phyloP scores from a whole-genome alignment of 768 basidiomycete species.

The Mycena vitilis region DNA sequence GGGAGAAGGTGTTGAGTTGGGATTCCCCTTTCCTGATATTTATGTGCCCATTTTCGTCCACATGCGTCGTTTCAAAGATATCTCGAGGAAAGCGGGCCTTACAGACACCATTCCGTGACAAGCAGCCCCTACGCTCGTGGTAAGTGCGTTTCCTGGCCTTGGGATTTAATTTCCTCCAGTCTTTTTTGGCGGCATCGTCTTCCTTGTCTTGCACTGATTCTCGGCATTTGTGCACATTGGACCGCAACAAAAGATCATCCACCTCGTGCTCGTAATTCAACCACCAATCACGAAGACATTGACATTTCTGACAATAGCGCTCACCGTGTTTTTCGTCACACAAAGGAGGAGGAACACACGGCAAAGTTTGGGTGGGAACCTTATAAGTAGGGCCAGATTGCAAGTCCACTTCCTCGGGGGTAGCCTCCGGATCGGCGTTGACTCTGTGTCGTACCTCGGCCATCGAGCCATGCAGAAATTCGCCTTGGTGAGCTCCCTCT shows the following conservation, averaged over 20 bases:
- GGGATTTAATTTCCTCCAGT: neutral
- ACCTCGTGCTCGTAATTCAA: constrained; percentile 26
- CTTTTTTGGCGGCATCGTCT: neutral
- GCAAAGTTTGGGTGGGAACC: constrained; percentile 40
- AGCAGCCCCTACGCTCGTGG: neutral
- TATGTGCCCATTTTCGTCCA: neutral
- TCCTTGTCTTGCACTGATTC: neutral
- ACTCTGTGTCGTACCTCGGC: constrained; percentile 22
- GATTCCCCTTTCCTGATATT: neutral
- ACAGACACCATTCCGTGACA: neutral
- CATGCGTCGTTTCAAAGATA: neutral
- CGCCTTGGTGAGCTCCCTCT: constrained; percentile 45
- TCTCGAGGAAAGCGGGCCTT: constrained; percentile 10
- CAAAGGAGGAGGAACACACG: constrained; percentile 37
- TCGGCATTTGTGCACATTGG: constrained; percentile 38
- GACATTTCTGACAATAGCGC: constrained; percentile 26
- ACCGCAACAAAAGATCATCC: constrained; percentile 35
- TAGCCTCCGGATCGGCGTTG: neutral
- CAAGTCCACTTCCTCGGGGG: neutral
- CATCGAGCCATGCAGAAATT: constrained; percentile 42
- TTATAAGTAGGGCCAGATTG: constrained; percentile 25
- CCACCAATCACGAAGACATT: constrained; percentile 28
- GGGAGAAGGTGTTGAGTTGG: neutral
- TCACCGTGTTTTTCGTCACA: constrained; percentile 3
- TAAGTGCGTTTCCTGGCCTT: no score